Base-by-base conservation (phyloP, 768 basidiomycete genomes). In the Piloderma croceum region DNA sequence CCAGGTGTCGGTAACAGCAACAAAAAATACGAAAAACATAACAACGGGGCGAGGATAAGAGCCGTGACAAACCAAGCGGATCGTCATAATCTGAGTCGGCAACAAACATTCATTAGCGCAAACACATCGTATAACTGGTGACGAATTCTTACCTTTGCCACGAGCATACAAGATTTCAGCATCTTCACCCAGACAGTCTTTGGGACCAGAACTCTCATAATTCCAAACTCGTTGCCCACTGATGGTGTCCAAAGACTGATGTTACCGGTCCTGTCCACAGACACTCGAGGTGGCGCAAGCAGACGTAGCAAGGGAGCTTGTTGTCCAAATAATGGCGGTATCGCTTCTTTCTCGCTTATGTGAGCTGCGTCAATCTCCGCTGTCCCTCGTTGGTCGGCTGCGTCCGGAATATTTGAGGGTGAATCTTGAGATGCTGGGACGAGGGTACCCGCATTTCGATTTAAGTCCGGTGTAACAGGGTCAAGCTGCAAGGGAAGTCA, bases 1-100 rank as follows among this genome's bases (percentile, higher is more conserved):
- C 55, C 70, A 59, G 10, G 69, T 72, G 57, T 78, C 76, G 17
- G 59, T 42, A 20, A 75, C 49, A 2, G 72, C 72, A 2, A 69
- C 60, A 2, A 51, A 45, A 6, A 63, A 54, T 27, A 69, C 52
- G 11, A 52, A 39, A 0, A 42, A 56, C 38, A 61, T 34, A 4
- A 62, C 37, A 20, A 56, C 39, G 2, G 56, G 50, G 25, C 57
- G 58, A 6, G 53, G 37, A 10, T 40, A 51, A 1, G 44, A 34
- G 9, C 38, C 41, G 13, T 45, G 41, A 44, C 62, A 67, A 24
- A 62, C 31, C 3, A 50, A 49, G 3, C 60, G 41, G 10, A 54
- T 38, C 11, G 37, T 55, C 24, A 55, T 22, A 31, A 60, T 40
- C 53, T 57, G 34, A 23, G 4, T 17, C 9, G 6, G 12, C 11